A percentile compares a stretch with the other conserved stretches of the same genome.
Conservation (phyloP, 345 rosid species). For the Hypericum androsaemum region DNA sequence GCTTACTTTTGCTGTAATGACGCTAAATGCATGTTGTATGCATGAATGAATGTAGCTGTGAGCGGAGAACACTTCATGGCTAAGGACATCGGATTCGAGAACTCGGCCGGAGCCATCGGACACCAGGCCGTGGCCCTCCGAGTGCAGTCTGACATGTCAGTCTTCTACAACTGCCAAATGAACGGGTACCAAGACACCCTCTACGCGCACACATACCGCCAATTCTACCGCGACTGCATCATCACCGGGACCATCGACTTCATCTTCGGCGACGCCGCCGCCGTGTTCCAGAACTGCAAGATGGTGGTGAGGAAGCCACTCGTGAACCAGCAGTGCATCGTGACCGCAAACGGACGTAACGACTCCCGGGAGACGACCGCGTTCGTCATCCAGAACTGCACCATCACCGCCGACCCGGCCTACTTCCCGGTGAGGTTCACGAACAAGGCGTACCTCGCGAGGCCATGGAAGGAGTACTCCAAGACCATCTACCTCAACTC, state of each 20-base stretch:
- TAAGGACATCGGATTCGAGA: conserved; percentile 25
- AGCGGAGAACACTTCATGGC: conserved; percentile 18
- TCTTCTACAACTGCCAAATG: conserved; percentile 18
- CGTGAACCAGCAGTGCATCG: conserved; percentile 33
- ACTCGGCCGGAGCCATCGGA: conserved; percentile 16
- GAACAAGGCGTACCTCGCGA: conserved; percentile 54
- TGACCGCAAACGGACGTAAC: conserved; percentile 61
- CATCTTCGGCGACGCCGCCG: conserved; percentile 52
- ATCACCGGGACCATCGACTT: conserved; percentile 28
- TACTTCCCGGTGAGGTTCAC: conserved; percentile 25
- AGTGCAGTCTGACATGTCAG: conserved; percentile 8
- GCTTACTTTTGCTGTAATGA: no score
- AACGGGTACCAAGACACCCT: conserved; percentile 19
- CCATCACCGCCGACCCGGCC: conserved; percentile 31
- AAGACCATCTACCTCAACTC: conserved; percentile 53
- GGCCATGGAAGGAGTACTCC: conserved; percentile 59
- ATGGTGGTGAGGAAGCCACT: conserved; percentile 44
- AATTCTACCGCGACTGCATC: conserved; percentile 20
- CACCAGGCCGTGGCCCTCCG: conserved; percentile 17
- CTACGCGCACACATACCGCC: conserved; percentile 21
- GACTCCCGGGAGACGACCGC: conserved; percentile 35
- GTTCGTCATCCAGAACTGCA: conserved; percentile 52
- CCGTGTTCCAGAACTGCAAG: conserved; percentile 55
- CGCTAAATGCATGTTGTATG: no score
- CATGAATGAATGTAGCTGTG: neutral